Conservation (phyloP, 495 filamentous ascomycete species). For the Emericellopsis terricola region DNA sequence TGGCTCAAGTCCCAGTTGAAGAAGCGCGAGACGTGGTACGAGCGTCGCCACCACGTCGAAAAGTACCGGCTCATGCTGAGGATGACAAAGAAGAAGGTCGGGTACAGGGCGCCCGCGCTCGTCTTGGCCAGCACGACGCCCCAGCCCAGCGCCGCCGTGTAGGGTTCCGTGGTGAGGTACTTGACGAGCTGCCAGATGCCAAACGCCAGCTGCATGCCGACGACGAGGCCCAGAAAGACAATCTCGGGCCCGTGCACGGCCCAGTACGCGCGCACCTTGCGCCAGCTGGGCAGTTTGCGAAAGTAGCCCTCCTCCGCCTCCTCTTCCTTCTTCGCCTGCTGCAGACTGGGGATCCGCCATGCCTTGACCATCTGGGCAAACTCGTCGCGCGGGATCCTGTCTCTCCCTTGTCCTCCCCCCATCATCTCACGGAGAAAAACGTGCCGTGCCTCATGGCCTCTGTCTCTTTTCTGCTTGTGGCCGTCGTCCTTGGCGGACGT, state of each 20-base stretch:
- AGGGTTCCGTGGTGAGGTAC: slow-evolving; percentile 8
- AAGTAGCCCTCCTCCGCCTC: slow-evolving; percentile 8
- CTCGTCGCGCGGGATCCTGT: slow-evolving; percentile 11
- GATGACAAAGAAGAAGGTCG: slow-evolving; percentile 22
- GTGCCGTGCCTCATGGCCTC: slow-evolving; percentile 13
- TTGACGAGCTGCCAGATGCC: slow-evolving; percentile 21
- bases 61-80: slow-evolving; percentile 20
- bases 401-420: too few relatives aligned
- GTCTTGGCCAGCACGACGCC: slow-evolving; percentile 19
- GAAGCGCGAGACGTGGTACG: slow-evolving; percentile 15
- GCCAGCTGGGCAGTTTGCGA: slow-evolving; percentile 8
- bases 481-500: neutral
- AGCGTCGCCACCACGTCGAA: slow-evolving; percentile 12
- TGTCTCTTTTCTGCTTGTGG: too few relatives aligned
- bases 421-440: slow-evolving; percentile 17
- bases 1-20: slow-evolving; percentile 22
- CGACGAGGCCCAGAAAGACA: slow-evolving; percentile 13
- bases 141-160: slow-evolving; percentile 15
- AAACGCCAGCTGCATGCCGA: slow-evolving; percentile 15
- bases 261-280: slow-evolving; percentile 13
- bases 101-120: slow-evolving; percentile 18
- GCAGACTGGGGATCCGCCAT: slow-evolving; percentile 16
- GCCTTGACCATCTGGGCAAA: slow-evolving; percentile 11
- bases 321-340: slow-evolving; percentile 10
- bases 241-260: slow-evolving; percentile 14